Conservation (phyloP, 2,329 filamentous ascomycete species). For the Epichloe sibirici region DNA sequence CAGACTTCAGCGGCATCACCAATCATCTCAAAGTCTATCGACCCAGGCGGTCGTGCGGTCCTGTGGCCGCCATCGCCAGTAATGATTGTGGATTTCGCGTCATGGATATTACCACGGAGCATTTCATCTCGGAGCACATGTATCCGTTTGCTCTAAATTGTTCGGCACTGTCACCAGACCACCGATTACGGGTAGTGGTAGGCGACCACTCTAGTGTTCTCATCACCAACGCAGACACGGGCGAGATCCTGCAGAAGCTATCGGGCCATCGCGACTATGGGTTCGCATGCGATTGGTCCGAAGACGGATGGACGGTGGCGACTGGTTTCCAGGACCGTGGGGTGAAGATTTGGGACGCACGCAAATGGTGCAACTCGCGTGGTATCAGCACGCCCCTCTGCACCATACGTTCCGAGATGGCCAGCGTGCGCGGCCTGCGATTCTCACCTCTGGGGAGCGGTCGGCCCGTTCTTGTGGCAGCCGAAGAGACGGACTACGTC, state of each 20-base stretch:
- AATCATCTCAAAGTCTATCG: slow-evolving; percentile 51
- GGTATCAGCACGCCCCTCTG: slow-evolving; percentile 35
- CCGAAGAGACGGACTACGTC: slow-evolving; percentile 64
- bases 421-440: slow-evolving; percentile 53
- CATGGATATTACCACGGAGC: slow-evolving; percentile 46
- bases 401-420: slow-evolving; percentile 52
- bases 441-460: slow-evolving; percentile 64
- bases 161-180: slow-evolving; percentile 58
- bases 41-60: slow-evolving; percentile 37
- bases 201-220: slow-evolving; percentile 55
- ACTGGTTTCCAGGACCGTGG: slow-evolving; percentile 66
- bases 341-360: slow-evolving; percentile 65
- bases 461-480: slow-evolving; percentile 53
- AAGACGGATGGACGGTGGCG: slow-evolving; percentile 63
- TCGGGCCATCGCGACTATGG: slow-evolving; percentile 56
- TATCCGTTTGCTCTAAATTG: slow-evolving; percentile 60
- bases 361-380: slow-evolving; percentile 48
- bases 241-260: slow-evolving; percentile 44
- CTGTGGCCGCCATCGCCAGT: slow-evolving; percentile 47
- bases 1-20: slow-evolving; percentile 42
- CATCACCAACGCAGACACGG: slow-evolving; percentile 58
- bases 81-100: slow-evolving; percentile 49
- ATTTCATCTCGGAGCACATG: slow-evolving; percentile 37
- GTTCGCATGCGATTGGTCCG: slow-evolving; percentile 70
- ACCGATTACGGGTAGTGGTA: slow-evolving; percentile 58